A percentile compares a stretch with the other conserved stretches of the same genome.
phyloP scores from a whole-genome alignment of 139 green algal genomes.

The Limnomonas spitsbergensis region DNA sequence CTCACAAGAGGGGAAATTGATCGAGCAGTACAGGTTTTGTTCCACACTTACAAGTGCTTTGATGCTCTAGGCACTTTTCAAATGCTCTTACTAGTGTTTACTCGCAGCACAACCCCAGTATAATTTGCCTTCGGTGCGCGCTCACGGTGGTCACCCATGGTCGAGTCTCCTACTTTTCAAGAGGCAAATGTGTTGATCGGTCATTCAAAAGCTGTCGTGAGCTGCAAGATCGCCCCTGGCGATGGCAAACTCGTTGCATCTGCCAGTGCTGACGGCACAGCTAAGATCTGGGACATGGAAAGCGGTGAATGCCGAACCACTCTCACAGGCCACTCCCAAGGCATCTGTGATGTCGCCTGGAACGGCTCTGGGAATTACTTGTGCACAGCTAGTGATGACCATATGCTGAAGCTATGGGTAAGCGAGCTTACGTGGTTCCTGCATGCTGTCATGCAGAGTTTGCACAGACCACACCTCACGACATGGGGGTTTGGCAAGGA shows the following conservation, averaged over 20 bases:
- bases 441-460: too few species aligned
- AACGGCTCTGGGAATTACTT: constrained; percentile 57
- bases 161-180: not conserved
- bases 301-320: constrained; percentile 40
- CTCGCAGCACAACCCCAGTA: too few species aligned
- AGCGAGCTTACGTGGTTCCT: too few species aligned
- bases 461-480: too few species aligned
- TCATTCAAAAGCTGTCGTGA: constrained; percentile 5
- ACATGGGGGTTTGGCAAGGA: too few species aligned
- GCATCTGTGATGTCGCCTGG: constrained; percentile 83
- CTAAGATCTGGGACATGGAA: constrained; percentile 62
- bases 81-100: too few species aligned
- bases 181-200: not conserved
- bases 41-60: not conserved
- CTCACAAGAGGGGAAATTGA: too few species aligned
- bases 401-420: constrained; percentile 56
- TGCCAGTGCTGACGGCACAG: constrained; percentile 65
- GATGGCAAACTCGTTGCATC: constrained; percentile 52
- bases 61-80: too few species aligned
- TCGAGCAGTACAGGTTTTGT: too few species aligned
- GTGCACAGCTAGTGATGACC: constrained; percentile 62
- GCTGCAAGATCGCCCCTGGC: constrained; percentile 1
- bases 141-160: constrained; percentile 5
- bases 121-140: too few species aligned
- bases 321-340: constrained; percentile 55